These are phyloP conservation scores for Fusarium goolgardi DNA, from an alignment of 2,329 filamentous ascomycete genomes.

Conservation along the genomic window DNA sequence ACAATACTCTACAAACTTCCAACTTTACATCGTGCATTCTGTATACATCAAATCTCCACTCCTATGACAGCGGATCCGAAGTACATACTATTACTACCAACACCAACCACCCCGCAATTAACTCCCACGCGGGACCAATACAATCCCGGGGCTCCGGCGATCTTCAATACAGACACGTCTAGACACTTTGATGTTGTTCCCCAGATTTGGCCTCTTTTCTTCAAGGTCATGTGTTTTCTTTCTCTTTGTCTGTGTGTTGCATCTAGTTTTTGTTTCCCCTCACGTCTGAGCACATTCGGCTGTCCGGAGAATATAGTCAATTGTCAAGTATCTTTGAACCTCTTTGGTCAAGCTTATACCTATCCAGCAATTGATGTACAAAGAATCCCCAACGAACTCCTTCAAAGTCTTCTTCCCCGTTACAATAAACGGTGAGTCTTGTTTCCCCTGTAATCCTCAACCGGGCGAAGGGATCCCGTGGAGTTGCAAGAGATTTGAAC, in stretches of 20 bases:
- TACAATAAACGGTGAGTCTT: slow-evolving; percentile 38
- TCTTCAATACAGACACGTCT: slow-evolving; percentile 18
- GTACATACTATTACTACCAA: not conserved
- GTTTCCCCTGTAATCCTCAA: slow-evolving; percentile 11
- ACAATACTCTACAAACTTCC: not conserved
- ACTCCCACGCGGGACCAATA: slow-evolving; percentile 3
- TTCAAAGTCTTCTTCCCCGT: slow-evolving; percentile 5
- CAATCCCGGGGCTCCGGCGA: slow-evolving; percentile 32
- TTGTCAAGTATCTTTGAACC: slow-evolving; percentile 1
- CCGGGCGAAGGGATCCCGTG: slow-evolving; percentile 47
- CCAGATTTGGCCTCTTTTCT: slow-evolving; percentile 18
- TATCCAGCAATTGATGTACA: slow-evolving; percentile 9
- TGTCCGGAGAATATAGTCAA: slow-evolving; percentile 27
- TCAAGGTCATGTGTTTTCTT: slow-evolving; percentile 7
- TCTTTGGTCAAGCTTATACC: slow-evolving; percentile 11
- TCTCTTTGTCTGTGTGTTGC: slow-evolving; percentile 5
- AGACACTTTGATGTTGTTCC: slow-evolving; percentile 13
- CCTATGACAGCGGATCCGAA: slow-evolving; percentile 39
- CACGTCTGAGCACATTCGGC: slow-evolving; percentile 6
- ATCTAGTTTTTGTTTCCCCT: slow-evolving; percentile 15
- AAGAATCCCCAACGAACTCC: slow-evolving; percentile 3
- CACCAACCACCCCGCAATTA: not conserved
- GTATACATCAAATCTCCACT: slow-evolving; percentile 8
- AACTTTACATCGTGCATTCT: not conserved
- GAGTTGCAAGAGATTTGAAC: slow-evolving; percentile 37